These are phyloP conservation scores for Linum trigynum DNA, from an alignment of 345 rosid species.

Conservation along the genomic window DNA sequence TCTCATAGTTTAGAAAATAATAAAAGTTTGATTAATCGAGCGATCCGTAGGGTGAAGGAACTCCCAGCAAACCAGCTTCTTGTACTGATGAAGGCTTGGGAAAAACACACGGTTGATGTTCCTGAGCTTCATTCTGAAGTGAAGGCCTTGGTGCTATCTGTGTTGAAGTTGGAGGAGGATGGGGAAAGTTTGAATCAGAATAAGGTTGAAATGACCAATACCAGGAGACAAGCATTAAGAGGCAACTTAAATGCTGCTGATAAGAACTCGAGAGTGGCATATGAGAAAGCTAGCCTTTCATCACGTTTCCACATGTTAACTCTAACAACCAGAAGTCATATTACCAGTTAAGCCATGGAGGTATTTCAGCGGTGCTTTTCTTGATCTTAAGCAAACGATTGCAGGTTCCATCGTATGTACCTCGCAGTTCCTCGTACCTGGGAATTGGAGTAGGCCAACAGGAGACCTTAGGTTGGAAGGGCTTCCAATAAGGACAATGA, in stretches of 20 bases:
- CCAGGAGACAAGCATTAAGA: slow-evolving; percentile 55
- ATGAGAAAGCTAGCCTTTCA: slow-evolving; percentile 57
- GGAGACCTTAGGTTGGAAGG: too few species aligned
- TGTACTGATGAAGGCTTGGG: slow-evolving; percentile 59
- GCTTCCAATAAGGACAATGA: too few species aligned
- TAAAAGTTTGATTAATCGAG: slow-evolving; percentile 34
- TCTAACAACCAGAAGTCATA: too few species aligned
- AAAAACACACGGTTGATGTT: slow-evolving; percentile 34
- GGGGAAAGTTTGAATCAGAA: slow-evolving; percentile 48
- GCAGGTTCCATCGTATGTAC: too few species aligned
- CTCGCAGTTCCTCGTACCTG: too few species aligned
- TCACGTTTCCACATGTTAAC: too few species aligned
- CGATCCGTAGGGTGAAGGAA: slow-evolving; percentile 62
- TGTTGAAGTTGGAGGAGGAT: slow-evolving; percentile 46
- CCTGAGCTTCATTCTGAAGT: slow-evolving; percentile 58
- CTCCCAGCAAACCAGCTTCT: slow-evolving; percentile 44
- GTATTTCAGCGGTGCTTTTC: too few species aligned
- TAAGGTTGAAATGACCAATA: slow-evolving; percentile 33
- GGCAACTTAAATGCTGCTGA: slow-evolving; percentile 32
- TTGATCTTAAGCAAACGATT: too few species aligned
- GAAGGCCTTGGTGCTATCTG: slow-evolving; percentile 46
- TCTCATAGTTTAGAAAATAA: slow-evolving; percentile 18
- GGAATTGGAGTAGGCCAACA: too few species aligned
- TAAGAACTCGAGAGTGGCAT: slow-evolving; percentile 34
- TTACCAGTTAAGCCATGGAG: too few species aligned